A percentile compares a stretch with the other conserved stretches of the same genome.
These are phyloP conservation scores for Hyaloscypha hepaticicola DNA, from an alignment of 495 filamentous ascomycete species.

Conservation along the genomic window DNA sequence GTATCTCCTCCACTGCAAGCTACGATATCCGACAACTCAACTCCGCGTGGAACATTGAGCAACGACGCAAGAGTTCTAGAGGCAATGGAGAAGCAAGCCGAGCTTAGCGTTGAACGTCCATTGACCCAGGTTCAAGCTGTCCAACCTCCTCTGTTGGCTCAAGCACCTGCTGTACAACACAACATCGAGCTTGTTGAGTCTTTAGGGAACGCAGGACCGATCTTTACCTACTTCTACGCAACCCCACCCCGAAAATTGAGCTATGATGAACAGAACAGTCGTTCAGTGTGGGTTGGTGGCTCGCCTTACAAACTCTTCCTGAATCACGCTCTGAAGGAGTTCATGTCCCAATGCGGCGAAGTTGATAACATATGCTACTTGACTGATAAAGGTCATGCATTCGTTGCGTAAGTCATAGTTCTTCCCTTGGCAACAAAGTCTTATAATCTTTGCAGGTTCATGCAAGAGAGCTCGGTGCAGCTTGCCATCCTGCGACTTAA, in stretches of 20 bases:
- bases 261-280: not conserved
- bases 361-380: slow-evolving; percentile 22
- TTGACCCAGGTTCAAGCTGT: not conserved
- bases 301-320: not conserved
- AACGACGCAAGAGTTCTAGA: not conserved
- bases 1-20: not conserved
- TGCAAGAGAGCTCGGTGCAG: slow-evolving; percentile 4
- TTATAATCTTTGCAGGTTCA: slow-evolving; percentile 12
- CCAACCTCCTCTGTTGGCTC: not conserved
- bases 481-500: slow-evolving; percentile 9
- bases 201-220: not conserved
- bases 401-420: slow-evolving; percentile 18
- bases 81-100: not conserved
- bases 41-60: not conserved
- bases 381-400: not conserved
- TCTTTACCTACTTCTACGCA: not conserved
- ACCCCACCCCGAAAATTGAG: not conserved
- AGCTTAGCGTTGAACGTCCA: not conserved
- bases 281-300: slow-evolving; percentile 11
- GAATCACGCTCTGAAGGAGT: slow-evolving; percentile 15
- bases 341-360: slow-evolving; percentile 16
- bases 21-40: not conserved
- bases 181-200: not conserved
- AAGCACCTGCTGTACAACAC: not conserved
- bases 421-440: not conserved